These are phyloP conservation scores for Colletotrichum paranaense DNA, from an alignment of 2,329 filamentous ascomycete genomes.

Conservation along the genomic window DNA sequence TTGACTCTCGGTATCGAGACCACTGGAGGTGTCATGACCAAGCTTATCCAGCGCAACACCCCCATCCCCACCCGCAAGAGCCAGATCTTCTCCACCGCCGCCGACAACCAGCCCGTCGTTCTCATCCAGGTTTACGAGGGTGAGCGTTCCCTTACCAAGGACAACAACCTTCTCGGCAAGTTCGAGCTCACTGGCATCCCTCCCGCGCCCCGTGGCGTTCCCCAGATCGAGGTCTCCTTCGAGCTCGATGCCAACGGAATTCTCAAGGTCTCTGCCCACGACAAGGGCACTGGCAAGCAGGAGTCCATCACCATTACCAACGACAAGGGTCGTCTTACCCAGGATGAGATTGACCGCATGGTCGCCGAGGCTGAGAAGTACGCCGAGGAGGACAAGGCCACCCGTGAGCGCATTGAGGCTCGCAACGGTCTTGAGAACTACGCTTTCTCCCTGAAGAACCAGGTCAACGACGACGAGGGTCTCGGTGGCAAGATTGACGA, in stretches of 20 bases:
- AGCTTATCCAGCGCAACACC: constrained; percentile 94
- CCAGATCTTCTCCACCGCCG: constrained; percentile 97
- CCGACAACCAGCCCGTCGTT: constrained; percentile 96
- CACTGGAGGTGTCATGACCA: constrained; percentile 97
- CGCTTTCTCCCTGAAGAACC: constrained; percentile 98
- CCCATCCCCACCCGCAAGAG: constrained; percentile 96
- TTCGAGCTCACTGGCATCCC: constrained; percentile 98
- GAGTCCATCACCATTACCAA: constrained; percentile 99
- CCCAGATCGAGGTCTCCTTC: constrained; percentile 98
- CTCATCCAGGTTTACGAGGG: constrained; percentile 96
- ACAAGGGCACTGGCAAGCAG: constrained; percentile 98
- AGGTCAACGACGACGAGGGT: constrained; percentile 95
- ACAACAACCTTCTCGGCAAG: constrained; percentile 97
- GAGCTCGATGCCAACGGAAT: constrained; percentile 99
- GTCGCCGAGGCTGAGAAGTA: constrained; percentile 98
- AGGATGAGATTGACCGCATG: constrained; percentile 99
- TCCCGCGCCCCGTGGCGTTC: constrained; percentile 93
- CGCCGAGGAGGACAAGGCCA: constrained; percentile 99
- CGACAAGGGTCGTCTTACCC: constrained; percentile 96
- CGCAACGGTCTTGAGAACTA: constrained; percentile 99
- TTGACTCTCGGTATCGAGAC: constrained; percentile 97
- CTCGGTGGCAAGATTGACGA: constrained; percentile 98
- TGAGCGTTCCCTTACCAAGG: constrained; percentile 93
- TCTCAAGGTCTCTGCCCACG: constrained; percentile 92
- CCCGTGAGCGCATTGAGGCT: constrained; percentile 95